A percentile compares a stretch with the other conserved stretches of the same genome.
Conservation (phyloP, 1,284 basidiomycete genomes). For the Marasmius fiardii region DNA sequence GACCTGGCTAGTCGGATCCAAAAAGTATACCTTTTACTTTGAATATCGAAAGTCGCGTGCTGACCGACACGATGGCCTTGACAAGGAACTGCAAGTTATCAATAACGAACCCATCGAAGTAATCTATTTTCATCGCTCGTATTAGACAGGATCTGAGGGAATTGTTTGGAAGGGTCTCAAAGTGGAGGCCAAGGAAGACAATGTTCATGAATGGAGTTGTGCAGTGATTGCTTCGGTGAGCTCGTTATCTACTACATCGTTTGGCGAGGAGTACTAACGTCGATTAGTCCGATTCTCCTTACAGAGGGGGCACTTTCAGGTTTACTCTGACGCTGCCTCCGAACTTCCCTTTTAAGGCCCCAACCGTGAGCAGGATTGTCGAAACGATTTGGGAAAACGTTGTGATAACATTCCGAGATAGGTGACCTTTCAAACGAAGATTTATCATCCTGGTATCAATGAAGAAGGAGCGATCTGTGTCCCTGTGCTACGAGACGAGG, state of each 20-base stretch:
- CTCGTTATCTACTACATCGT: slow-evolving; percentile 6
- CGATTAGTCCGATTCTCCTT: slow-evolving; percentile 71
- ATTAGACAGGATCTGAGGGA: slow-evolving; percentile 5
- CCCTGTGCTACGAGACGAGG: slow-evolving; percentile 79
- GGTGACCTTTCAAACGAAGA: slow-evolving; percentile 85
- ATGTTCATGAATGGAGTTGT: slow-evolving; percentile 79
- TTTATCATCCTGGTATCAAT: slow-evolving; percentile 92
- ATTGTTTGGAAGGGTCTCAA: slow-evolving; percentile 47
- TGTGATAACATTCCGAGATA: slow-evolving; percentile 24
- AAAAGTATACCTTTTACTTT: slow-evolving; percentile 43
- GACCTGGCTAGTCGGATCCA: slow-evolving; percentile 55
- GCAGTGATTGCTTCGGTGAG: slow-evolving; percentile 74
- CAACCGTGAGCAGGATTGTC: slow-evolving; percentile 49
- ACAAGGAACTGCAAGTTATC: slow-evolving; percentile 62
- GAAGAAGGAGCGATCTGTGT: slow-evolving; percentile 86
- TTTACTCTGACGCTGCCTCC: slow-evolving; percentile 70
- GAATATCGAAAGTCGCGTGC: slow-evolving; percentile 3
- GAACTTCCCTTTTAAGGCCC: slow-evolving; percentile 90
- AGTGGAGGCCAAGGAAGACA: slow-evolving; percentile 67
- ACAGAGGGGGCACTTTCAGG: slow-evolving; percentile 80
- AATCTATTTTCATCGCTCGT: slow-evolving; percentile 17
- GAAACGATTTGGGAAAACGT: neutral
- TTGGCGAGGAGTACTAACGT: slow-evolving; percentile 6
- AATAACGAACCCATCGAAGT: slow-evolving; percentile 60
- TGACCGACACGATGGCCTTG: slow-evolving; percentile 10